Percentiles rank a stretch among this genome's conserved stretches.
These are phyloP conservation scores for Pleurozium schreberi DNA, from an alignment of 225 moss, liverwort and hornwort genomes.

Conservation along the genomic window DNA sequence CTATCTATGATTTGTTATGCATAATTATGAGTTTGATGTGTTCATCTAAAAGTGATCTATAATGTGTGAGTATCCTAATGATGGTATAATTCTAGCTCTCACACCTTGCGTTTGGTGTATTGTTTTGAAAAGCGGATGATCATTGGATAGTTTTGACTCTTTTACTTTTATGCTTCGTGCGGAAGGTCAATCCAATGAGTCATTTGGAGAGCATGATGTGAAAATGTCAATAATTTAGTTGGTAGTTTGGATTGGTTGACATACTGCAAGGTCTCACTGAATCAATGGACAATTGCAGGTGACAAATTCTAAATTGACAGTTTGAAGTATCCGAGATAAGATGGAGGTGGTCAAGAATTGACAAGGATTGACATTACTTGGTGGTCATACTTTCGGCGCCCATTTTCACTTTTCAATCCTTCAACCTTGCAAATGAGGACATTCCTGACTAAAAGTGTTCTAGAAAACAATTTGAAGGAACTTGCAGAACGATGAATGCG, in stretches of 20 bases:
- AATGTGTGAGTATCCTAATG: no score
- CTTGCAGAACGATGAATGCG: no score
- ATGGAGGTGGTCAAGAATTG: neutral
- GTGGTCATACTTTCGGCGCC: no score
- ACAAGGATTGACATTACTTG: no score
- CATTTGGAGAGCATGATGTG: neutral
- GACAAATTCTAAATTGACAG: neutral
- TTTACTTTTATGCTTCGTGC: rapidly evolving
- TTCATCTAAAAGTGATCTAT: neutral
- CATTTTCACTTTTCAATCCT: no score
- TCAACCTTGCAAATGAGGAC: no score
- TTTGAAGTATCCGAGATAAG: neutral
- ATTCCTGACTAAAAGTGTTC: no score
- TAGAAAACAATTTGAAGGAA: no score
- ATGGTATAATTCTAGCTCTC: neutral
- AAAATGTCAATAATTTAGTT: neutral
- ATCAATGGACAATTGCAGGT: neutral
- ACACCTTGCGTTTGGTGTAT: neutral
- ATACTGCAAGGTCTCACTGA: neutral
- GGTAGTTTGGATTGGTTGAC: neutral
- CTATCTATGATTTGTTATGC: no score
- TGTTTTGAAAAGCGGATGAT: no score
- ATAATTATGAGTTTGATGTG: neutral
- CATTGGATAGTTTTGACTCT: neutral
- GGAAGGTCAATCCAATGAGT: neutral